Percentiles rank a stretch among this genome's conserved stretches.
Evolutionary conservation across 306 rosid species (phyloP).

Genomic region (Trifolium subterraneum): DNA sequence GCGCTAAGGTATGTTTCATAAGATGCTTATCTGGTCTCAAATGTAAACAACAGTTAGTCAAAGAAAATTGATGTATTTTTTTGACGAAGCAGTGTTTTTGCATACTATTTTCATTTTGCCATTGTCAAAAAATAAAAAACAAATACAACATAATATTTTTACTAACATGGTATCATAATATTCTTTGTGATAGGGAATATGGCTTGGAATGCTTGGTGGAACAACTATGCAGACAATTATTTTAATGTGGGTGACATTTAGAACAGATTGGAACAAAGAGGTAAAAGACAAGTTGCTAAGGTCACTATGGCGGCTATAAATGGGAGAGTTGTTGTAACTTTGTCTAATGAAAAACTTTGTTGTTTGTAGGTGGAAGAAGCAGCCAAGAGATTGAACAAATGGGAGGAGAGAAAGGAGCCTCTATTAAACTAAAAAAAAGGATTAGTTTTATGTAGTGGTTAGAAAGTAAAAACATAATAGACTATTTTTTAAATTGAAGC

Average conservation of each 20-base stretch:
- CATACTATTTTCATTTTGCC: background rate
- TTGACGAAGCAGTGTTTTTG: background rate
- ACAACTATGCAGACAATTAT: conserved; percentile 66
- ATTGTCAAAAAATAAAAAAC: background rate
- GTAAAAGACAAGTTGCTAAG: conserved; percentile 31
- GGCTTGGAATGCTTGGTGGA: conserved; percentile 82
- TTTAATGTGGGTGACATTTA: conserved; percentile 61
- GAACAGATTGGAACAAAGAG: conserved; percentile 79
- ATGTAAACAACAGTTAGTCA: no score
- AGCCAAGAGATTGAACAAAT: conserved; percentile 55
- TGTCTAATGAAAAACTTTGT: background rate
- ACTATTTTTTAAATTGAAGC: background rate
- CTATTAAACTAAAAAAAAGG: conserved; percentile 25
- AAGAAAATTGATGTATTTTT: background rate
- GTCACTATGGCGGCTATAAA: background rate
- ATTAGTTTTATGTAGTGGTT: background rate
- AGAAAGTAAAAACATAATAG: background rate
- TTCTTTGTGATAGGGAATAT: conserved; percentile 65
- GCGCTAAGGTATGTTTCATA: conserved; percentile 62
- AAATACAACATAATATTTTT: background rate
- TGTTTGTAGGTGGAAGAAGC: conserved; percentile 63
- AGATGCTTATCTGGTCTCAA: no score
- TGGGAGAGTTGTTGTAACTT: background rate
- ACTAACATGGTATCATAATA: background rate
- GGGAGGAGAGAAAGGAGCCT: conserved; percentile 51